Base-by-base conservation (phyloP, 441 rosid genomes). In the Erysimum cheiri region DNA sequence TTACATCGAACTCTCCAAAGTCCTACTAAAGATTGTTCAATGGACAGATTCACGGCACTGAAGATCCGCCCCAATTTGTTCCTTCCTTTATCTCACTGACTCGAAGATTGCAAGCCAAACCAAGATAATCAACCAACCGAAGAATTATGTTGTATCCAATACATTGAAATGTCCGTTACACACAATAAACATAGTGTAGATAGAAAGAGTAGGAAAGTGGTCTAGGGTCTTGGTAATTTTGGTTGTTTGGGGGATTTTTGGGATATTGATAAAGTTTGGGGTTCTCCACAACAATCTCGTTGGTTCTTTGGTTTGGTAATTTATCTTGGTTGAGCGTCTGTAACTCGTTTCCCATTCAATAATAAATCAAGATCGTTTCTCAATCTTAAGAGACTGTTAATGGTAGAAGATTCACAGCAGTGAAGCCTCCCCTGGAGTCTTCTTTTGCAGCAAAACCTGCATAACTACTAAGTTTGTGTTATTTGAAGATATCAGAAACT, bases 41-140 rank as follows among this genome's bases (percentile, higher is more conserved):
- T 62, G 33, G 46, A 48, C 57, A 35, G 52, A 59, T 36, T 47
- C 32, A 69, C 8, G 12, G 63, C 56, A 46, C 56, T 55, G 71
- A 28, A 57, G 3, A 4, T 55, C 49, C 3, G 8, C 58, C 53
- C 39, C 60, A 62, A 33, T 40, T 11, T 35, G 57, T 32, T 56
- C 64, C 60, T 54, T 35, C 28, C 28, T 56, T 12, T 56, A 37
- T n/a, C 28, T 29, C 39, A 58, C 37, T 48, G 39, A 29, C 62
- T 14, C 54, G 12, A 66, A 33, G 69, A 49, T 49, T 36, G n/a
- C 47, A 29, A 14, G 40, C 14, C 1, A 61, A 43, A 43, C 53
- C n/a, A 48, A 37, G 53, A 56, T 39, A 35, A 44, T 31, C 33
- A 62, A 19, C 33, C 39, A 44, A 37, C 67, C 6, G 5, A 60